A percentile compares a stretch with the other conserved stretches of the same genome.
These are phyloP conservation scores for Zygnema circumcarinatum DNA, from an alignment of 139 green algal species.

Conservation along the genomic window DNA sequence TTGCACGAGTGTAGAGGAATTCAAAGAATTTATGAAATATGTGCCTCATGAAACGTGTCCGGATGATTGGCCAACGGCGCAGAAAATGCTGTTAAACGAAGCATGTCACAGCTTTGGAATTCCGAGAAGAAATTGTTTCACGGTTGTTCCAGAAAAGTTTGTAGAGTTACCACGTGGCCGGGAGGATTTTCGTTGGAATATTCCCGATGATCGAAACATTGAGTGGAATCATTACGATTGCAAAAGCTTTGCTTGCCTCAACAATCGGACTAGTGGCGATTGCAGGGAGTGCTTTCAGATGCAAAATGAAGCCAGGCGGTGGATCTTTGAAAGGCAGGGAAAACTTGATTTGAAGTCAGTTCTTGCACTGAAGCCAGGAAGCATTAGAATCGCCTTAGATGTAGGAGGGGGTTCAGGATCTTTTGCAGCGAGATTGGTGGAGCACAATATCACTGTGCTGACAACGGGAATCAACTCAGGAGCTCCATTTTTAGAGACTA, in stretches of 20 bases:
- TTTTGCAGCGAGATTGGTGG: slow-evolving; percentile 1
- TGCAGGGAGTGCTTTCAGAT: slow-evolving; percentile 8
- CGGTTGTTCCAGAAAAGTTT: not conserved
- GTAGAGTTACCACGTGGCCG: not conserved
- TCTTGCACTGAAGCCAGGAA: slow-evolving; percentile 4
- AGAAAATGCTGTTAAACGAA: not conserved
- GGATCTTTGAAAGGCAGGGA: not conserved
- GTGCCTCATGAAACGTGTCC: not conserved
- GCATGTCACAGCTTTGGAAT: not conserved
- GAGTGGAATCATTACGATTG: not conserved
- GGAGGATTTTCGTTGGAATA: not conserved
- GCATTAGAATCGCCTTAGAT: not conserved
- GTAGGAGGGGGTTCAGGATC: slow-evolving; percentile 16
- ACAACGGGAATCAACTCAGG: slow-evolving; percentile 19
- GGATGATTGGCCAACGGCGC: not conserved
- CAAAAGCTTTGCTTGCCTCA: slow-evolving; percentile 2
- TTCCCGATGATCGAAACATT: not conserved
- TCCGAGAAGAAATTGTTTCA: not conserved
- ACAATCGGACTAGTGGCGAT: not conserved
- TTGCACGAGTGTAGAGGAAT: not conserved
- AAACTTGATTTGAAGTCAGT: not conserved
- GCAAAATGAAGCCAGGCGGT: not conserved
- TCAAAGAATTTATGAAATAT: not conserved
- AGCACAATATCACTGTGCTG: not conserved
- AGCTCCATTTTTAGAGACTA: slow-evolving; percentile 21